Percentiles rank a stretch among this genome's conserved stretches.
Evolutionary conservation across 2,329 filamentous ascomycete genomes (phyloP).

Genomic region (Pseudocercospora macadamiae): DNA sequence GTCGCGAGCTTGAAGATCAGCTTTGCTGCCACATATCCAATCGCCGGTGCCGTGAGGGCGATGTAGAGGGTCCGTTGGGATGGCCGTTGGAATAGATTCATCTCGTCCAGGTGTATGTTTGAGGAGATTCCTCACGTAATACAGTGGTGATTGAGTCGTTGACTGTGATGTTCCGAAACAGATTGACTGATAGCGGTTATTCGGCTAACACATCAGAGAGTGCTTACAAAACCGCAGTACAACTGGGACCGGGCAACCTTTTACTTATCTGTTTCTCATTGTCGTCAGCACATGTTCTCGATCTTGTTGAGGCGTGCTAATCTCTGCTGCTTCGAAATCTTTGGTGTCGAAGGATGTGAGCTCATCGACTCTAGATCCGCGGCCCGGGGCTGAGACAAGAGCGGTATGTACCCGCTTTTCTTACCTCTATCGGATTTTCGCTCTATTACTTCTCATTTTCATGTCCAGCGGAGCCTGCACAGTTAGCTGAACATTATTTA

Average conservation of each 20-base stretch:
- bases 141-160: too few relatives aligned
- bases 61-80: slow-evolving; percentile 25
- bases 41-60: slow-evolving; percentile 26
- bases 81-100: background rate
- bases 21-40: slow-evolving; percentile 22
- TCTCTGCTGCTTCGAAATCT: background rate
- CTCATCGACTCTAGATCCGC: slow-evolving; percentile 3
- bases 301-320: too few relatives aligned
- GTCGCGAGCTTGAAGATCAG: slow-evolving; percentile 17
- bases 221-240: slow-evolving; percentile 5
- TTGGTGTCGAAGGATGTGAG: slow-evolving; percentile 5
- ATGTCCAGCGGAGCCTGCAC: too few relatives aligned
- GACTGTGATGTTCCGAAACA: too few relatives aligned
- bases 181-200: background rate
- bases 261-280: slow-evolving; percentile 12
- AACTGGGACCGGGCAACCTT: slow-evolving; percentile 6
- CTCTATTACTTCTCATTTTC: too few relatives aligned
- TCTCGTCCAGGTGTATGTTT: background rate
- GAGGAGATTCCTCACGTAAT: background rate
- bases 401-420: too few relatives aligned
- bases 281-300: background rate
- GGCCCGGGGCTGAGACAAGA: background rate
- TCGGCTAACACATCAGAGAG: background rate
- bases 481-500: too few relatives aligned
- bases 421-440: too few relatives aligned